phyloP scores from a whole-genome alignment of 768 basidiomycete genomes.

The Ramaria rubella region DNA sequence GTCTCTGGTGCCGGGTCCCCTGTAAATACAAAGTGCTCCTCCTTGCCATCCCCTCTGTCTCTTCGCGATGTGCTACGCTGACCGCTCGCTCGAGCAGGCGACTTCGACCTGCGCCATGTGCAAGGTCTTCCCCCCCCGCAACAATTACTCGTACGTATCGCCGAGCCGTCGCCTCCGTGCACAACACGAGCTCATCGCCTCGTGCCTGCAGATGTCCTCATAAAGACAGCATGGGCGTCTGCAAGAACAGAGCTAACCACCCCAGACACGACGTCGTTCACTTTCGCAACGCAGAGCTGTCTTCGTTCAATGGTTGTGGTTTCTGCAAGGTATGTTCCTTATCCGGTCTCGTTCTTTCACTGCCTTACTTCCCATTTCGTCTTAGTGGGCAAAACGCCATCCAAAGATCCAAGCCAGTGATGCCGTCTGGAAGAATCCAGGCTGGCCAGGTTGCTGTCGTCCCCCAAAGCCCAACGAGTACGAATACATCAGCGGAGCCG shows the following conservation, averaged over 20 bases:
- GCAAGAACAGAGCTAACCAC: slow-evolving; percentile 66
- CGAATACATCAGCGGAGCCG: slow-evolving; percentile 57
- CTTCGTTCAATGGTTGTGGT: slow-evolving; percentile 80
- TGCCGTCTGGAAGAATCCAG: slow-evolving; percentile 55
- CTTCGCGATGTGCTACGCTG: slow-evolving; percentile 62
- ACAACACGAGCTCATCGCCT: slow-evolving; percentile 18
- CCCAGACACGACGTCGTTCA: slow-evolving; percentile 73
- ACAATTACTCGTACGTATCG: slow-evolving; percentile 40
- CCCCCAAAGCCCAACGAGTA: slow-evolving; percentile 55
- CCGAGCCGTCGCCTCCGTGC: slow-evolving; percentile 10
- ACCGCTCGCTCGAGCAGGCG: slow-evolving; percentile 62
- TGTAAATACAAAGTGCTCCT: slow-evolving; percentile 1
- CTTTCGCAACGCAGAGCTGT: slow-evolving; percentile 85
- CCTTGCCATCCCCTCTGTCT: slow-evolving; percentile 14
- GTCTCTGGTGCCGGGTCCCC: slow-evolving; percentile 3
- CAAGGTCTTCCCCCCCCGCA: slow-evolving; percentile 64
- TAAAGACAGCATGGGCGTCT: slow-evolving; percentile 50
- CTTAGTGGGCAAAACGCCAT: slow-evolving; percentile 62
- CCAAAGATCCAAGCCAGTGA: slow-evolving; percentile 32
- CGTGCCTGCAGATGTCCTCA: slow-evolving; percentile 60
- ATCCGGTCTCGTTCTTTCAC: slow-evolving; percentile 12
- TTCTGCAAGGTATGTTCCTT: slow-evolving; percentile 70
- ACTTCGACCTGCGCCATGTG: slow-evolving; percentile 75
- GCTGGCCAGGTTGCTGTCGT: slow-evolving; percentile 90
- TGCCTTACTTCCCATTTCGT: slow-evolving; percentile 19